A percentile compares a stretch with the other conserved stretches of the same genome.
Conservation (phyloP, 345 rosid genomes). For the Gossypium rotundifolium region DNA sequence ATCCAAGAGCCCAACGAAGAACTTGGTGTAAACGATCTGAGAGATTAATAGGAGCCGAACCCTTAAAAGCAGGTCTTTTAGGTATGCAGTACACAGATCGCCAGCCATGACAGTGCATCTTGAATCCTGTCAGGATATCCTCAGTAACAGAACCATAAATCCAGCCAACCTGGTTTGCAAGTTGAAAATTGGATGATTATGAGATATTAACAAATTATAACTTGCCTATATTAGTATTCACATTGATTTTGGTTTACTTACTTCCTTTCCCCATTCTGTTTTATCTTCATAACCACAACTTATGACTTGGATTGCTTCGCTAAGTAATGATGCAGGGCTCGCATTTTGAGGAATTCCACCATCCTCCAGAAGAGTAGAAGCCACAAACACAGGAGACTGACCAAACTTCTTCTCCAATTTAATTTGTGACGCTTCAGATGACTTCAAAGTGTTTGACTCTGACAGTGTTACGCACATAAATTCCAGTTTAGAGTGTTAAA, state of each 20-base stretch:
- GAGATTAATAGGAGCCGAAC: slow-evolving; percentile 90
- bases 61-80: slow-evolving; percentile 80
- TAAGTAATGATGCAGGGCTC: slow-evolving; percentile 63
- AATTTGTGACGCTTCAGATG: slow-evolving; percentile 45
- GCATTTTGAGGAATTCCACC: slow-evolving; percentile 78
- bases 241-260: slow-evolving; percentile 24
- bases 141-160: slow-evolving; percentile 94
- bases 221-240: neutral
- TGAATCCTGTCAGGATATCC: slow-evolving; percentile 92
- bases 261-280: slow-evolving; percentile 99
- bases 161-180: slow-evolving; percentile 74
- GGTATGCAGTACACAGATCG: slow-evolving; percentile 97
- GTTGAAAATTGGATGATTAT: neutral
- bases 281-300: slow-evolving; percentile 98
- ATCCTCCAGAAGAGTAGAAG: slow-evolving; percentile 57
- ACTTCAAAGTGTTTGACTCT: slow-evolving; percentile 40
- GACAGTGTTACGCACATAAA: slow-evolving; percentile 20
- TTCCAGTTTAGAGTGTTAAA: neutral
- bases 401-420: slow-evolving; percentile 93
- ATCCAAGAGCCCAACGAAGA: slow-evolving; percentile 97
- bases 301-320: slow-evolving; percentile 96
- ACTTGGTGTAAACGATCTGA: slow-evolving; percentile 96
- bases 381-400: slow-evolving; percentile 88
- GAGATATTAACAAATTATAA: slow-evolving; percentile 3
- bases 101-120: slow-evolving; percentile 99